A percentile compares a stretch with the other conserved stretches of the same genome.
These are phyloP conservation scores for Silene latifolia DNA, from an alignment of 148 eudicot species.

Conservation along the genomic window DNA sequence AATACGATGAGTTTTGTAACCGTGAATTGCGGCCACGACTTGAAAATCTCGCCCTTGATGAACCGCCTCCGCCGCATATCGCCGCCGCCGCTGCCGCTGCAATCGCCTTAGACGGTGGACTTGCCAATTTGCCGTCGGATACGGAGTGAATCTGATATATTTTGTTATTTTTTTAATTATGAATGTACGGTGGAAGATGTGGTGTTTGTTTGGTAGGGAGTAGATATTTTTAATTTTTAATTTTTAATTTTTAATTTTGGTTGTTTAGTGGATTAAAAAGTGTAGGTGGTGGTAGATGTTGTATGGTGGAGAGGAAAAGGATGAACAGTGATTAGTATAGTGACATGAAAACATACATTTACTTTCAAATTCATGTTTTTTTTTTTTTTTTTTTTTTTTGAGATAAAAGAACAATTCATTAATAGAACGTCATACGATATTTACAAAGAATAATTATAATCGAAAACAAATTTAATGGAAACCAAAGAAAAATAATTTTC, in stretches of 20 bases:
- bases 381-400: no score
- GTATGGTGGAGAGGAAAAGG: background rate
- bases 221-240: background rate
- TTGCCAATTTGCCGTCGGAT: conserved; percentile 35
- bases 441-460: no score
- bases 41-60: conserved; percentile 27
- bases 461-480: no score
- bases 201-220: background rate
- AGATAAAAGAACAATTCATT: no score
- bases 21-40: conserved; percentile 60
- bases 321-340: background rate
- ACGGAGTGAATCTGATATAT: conserved; percentile 26
- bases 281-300: background rate
- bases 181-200: background rate
- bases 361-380: background rate
- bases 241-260: background rate
- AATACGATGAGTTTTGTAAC: conserved; percentile 64
- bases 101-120: background rate
- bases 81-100: background rate
- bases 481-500: no score
- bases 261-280: background rate
- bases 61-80: background rate
- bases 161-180: background rate
- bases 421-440: no score
- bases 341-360: background rate